Base-by-base conservation (phyloP, 2,329 filamentous ascomycete species). In the Volutella citrinella region DNA sequence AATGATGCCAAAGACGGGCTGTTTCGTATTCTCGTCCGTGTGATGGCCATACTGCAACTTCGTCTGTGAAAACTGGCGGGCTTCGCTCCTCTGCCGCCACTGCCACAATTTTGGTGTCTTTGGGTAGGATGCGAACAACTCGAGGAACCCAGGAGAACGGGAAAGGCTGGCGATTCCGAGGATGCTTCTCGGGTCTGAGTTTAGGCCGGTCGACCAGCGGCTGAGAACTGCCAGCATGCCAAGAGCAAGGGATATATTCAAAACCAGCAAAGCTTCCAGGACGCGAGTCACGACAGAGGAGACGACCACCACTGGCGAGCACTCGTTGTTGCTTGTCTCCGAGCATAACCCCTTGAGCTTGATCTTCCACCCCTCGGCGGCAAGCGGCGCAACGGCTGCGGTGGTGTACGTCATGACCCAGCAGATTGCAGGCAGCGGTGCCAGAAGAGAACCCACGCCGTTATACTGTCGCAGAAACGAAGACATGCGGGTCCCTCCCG, bases 181-280 rank as follows among this genome's bases (percentile, higher is more conserved):
- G 4, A 34, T 34, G 14, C 32, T 34, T 28, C 32, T 34, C 23
- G 25, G 25, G 25, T 34, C 25, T 21, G 32, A 13, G 6, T n/a
- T 13, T 11, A 34, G 19, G 11, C 25, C 25, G 14, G 24, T 34
- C 28, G 32, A 34, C 32, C 32, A 34, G 25, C 14, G 19, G 19
- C 19, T 23, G 4, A 34, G 18, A 27, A 19, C 19, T 4, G 18
- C n/a, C 5, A 34, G 10, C 13, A 34, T 28, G 15, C 32, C 18
- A 5, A 17, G 10, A 9, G 32, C 24, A 16, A 34, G 32, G 19
- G 28, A 13, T n/a, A 28, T 28, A n/a, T 34, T 34, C 24, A 34
- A 14, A 5, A 7, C 32, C 13, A 34, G 24, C 11, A 33, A 14
- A 21, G 10, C 23, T 12, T 33, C 31, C 13, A 33, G 23, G 2